Evolutionary conservation across 2,329 filamentous ascomycete genomes (phyloP), one percentile per base, ranked within the genome.

Genomic region (Plectosphaerella sp.): DNA sequence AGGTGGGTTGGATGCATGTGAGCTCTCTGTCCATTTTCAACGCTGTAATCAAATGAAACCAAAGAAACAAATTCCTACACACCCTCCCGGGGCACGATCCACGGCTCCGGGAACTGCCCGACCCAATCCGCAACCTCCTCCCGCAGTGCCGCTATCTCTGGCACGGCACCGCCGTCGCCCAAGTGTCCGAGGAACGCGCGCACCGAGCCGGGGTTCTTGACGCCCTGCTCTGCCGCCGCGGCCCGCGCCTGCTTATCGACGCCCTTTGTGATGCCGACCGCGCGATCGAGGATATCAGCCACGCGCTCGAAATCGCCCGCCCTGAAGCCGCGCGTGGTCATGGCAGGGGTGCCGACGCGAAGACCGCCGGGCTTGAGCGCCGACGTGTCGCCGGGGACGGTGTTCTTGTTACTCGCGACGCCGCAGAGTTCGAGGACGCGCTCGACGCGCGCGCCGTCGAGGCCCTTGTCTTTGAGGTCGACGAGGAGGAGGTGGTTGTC

Each of bases 351-450:
- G 52, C 94, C 94, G 74, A 99, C 92, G 60, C 94, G 87, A 58
- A 99, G 80, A 58, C 94, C 94, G 59, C 93, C 93, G 15, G 94
- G 94, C 58, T 93, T 90, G 65, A 99, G 82, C 1, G 94, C 94
- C 1, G 91, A 96, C 67, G 87, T 90, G 73, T 99, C 94, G 43
- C 93, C 94, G 1, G 94, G 94, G 0, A 97, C 93, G 8, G 94
- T 97, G 76, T 99, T 99, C 82, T 99, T 99, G 80, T 99, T 99
- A 67, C 89, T 88, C 15, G 94, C 94, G 49, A 97, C 93, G 62
- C 93, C 93, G 59, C 95, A 91, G 46, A 96, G 83, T 69, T 97
- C 92, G 22, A 97, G 81, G 15, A 96, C 86, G 46, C 91, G 86
- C 76, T 97, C 92, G 14, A 96, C 91, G 50, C 92, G 87, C 20